A percentile compares a stretch with the other conserved stretches of the same genome.
Conservation (phyloP, 306 rosid genomes). For the Canavalia ensiformis region DNA sequence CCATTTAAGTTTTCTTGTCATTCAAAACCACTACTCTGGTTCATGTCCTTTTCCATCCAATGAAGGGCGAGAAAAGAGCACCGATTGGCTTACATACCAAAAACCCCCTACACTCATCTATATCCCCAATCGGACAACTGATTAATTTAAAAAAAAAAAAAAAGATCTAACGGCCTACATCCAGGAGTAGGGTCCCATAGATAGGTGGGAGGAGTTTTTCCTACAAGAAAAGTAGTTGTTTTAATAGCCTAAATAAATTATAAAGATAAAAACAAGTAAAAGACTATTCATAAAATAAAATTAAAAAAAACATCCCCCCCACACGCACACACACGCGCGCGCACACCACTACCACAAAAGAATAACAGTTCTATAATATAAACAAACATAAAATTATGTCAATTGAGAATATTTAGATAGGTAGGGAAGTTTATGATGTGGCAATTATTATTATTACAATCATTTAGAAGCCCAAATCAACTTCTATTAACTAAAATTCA, state of each 20-base stretch:
- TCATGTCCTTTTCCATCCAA: background rate
- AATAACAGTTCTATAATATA: background rate
- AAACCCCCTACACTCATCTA: background rate
- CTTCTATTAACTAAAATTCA: background rate
- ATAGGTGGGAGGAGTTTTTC: no score
- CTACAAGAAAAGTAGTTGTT: no score
- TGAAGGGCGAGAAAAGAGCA: background rate
- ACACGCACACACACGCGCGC: no score
- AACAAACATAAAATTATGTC: constrained; percentile 1
- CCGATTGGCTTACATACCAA: background rate
- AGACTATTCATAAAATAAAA: background rate
- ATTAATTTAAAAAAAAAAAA: no score
- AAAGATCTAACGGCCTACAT: no score
- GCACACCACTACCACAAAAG: background rate
- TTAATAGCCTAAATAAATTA: constrained; percentile 15
- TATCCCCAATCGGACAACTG: no score
- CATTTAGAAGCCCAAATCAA: constrained; percentile 10
- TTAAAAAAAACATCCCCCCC: background rate
- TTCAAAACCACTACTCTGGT: background rate
- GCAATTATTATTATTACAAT: background rate
- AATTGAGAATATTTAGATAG: constrained; percentile 12
- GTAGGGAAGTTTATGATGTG: background rate
- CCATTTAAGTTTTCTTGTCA: constrained; percentile 2
- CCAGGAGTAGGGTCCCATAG: no score
- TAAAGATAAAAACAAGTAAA: background rate